phyloP scores from a whole-genome alignment of 2,329 filamentous ascomycete species.

The Fusarium goolgardi region DNA sequence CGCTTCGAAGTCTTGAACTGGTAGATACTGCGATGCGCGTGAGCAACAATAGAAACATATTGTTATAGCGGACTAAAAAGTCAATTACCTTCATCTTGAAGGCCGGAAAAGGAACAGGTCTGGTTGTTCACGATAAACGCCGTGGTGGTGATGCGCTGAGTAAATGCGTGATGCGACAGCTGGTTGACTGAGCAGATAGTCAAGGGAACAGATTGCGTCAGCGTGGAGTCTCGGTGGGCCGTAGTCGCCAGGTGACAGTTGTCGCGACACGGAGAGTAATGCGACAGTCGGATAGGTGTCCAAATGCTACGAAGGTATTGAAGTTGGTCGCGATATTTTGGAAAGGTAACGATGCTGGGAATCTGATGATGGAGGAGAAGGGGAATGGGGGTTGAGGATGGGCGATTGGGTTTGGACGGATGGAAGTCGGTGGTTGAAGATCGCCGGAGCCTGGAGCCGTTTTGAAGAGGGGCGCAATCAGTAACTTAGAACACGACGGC shows the following conservation, averaged over 20 bases:
- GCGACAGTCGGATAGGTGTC: slow-evolving; percentile 7
- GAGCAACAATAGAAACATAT: slow-evolving; percentile 22
- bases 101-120: slow-evolving; percentile 7
- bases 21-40: slow-evolving; percentile 76
- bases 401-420: slow-evolving; percentile 7
- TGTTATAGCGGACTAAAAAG: not conserved
- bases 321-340: slow-evolving; percentile 21
- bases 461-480: slow-evolving; percentile 32
- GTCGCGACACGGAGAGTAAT: slow-evolving; percentile 36
- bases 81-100: slow-evolving; percentile 55
- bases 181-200: slow-evolving; percentile 18
- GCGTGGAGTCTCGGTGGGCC: slow-evolving; percentile 47
- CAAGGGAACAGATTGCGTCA: slow-evolving; percentile 48
- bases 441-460: slow-evolving; percentile 40
- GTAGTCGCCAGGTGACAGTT: slow-evolving; percentile 32
- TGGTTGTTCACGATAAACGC: slow-evolving; percentile 2
- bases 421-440: slow-evolving; percentile 36
- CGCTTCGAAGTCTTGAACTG: slow-evolving; percentile 88
- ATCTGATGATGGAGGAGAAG: slow-evolving; percentile 25
- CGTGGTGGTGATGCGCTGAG: slow-evolving; percentile 18
- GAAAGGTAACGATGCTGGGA: slow-evolving; percentile 15
- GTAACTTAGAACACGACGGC: slow-evolving; percentile 14
- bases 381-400: slow-evolving; percentile 1
- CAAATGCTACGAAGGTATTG: slow-evolving; percentile 1
- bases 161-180: slow-evolving; percentile 29